A percentile compares a stretch with the other conserved stretches of the same genome.
phyloP scores from a whole-genome alignment of 805 yeast species.

The Candida stauntonica region DNA sequence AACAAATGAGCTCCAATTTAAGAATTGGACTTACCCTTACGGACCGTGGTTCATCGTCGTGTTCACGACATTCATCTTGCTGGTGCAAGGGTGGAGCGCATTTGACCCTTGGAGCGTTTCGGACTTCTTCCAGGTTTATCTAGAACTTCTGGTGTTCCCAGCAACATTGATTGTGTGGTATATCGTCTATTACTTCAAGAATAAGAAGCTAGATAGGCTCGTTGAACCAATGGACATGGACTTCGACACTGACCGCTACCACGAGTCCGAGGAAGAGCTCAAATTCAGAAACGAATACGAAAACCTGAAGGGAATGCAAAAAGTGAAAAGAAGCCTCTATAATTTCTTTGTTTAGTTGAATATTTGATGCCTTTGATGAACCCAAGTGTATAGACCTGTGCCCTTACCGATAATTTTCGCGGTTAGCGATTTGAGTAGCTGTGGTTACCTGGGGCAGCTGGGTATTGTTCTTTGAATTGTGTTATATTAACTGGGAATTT shows the following conservation, averaged over 20 bases:
- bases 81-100: constrained; percentile 52
- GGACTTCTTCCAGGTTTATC: constrained; percentile 40
- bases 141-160: constrained; percentile 47
- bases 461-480: too few species aligned
- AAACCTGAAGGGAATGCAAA: constrained; percentile 40
- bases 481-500: too few species aligned
- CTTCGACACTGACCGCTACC: constrained; percentile 47
- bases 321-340: constrained; percentile 22
- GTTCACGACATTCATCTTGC: constrained; percentile 38
- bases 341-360: constrained; percentile 15
- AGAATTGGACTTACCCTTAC: constrained; percentile 48
- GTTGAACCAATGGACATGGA: constrained; percentile 45
- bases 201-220: constrained; percentile 33
- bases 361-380: too few species aligned
- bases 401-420: too few species aligned
- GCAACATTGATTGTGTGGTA: constrained; percentile 39
- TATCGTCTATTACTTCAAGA: constrained; percentile 26
- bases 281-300: constrained; percentile 7
- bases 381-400: too few species aligned
- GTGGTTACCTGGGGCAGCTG: too few species aligned
- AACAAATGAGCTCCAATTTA: constrained; percentile 37
- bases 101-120: constrained; percentile 42
- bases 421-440: too few species aligned
- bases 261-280: constrained; percentile 44
- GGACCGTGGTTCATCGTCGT: constrained; percentile 45